These are phyloP conservation scores for Vigna mungo DNA, from an alignment of 306 rosid genomes.

Conservation along the genomic window DNA sequence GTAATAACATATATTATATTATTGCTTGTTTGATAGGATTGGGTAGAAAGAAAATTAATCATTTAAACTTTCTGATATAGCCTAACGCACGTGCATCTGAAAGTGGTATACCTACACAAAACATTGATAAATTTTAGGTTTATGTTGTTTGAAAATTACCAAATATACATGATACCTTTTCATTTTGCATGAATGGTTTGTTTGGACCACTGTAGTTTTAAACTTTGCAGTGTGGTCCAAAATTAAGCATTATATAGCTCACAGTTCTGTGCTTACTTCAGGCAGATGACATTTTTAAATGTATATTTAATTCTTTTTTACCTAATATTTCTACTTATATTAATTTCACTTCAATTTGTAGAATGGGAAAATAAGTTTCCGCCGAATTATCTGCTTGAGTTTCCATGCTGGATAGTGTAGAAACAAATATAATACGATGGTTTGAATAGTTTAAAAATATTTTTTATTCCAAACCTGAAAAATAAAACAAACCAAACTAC, in stretches of 20 bases:
- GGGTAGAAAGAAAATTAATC: background rate
- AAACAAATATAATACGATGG: too few relatives aligned
- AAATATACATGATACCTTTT: background rate
- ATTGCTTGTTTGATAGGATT: background rate
- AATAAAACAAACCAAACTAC: too few relatives aligned
- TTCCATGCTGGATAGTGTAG: too few relatives aligned
- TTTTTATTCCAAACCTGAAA: too few relatives aligned
- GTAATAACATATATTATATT: background rate
- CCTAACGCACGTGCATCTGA: background rate
- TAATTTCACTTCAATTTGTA: constrained; percentile 11
- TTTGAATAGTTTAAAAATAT: too few relatives aligned
- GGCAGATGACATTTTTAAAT: constrained; percentile 25
- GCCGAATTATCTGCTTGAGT: too few relatives aligned
- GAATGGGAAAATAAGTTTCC: background rate
- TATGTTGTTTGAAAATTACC: background rate
- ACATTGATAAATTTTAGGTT: constrained; percentile 1
- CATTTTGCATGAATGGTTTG: background rate
- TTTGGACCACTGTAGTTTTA: constrained; percentile 3
- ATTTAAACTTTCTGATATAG: constrained; percentile 1
- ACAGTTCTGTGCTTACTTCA: background rate
- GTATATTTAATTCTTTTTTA: background rate
- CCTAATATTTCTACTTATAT: background rate
- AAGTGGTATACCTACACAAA: background rate
- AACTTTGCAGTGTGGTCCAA: constrained; percentile 27
- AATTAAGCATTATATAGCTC: background rate